Base-by-base conservation (phyloP, 2,329 filamentous ascomycete species). In the Colletotrichum lini region DNA sequence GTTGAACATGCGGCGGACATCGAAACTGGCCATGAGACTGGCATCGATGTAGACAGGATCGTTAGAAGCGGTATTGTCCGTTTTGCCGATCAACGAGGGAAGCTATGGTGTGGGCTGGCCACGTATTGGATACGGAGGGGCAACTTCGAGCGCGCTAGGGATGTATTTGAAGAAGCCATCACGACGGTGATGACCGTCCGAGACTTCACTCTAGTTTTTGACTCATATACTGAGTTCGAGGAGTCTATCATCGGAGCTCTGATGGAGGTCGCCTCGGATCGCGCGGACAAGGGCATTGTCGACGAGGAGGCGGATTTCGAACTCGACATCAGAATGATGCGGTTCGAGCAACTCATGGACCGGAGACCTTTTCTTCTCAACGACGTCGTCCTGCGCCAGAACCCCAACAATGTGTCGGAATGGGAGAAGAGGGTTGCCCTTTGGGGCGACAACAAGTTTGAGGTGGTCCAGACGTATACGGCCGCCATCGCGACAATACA, bases 101-200 rank as follows among this genome's bases (percentile, higher is more conserved):
- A 97, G 78, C 85, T 99, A 23, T 99, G 96, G 96, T 94, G 94
- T 60, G 96, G 96, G 12, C 84, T 99, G 62, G 96, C 96, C 53
- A 96, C 96, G 4, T 99, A 98, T 82, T 98, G 96, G 94, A 97
- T 97, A 79, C 94, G 94, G 70, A 91, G 92, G 79, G 95, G 95
- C 54, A 95, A 93, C 78, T 98, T 98, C 78, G 97, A 98, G 83
- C 92, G 92, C 72, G 95, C 96, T 16, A 88, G 97, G 74, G 96
- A 99, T 80, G 88, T 97, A 4, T 98, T 98, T 75, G 96, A 99
- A 82, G 95, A 98, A 81, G 97, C 94, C 54, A 94, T 98, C 75
- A 98, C 94, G 13, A 98, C 96, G 1, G 97, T 98, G 73, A 98
- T 98, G 96, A 99, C 96, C 2, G 95, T 99, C 54, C 92, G 96